phyloP scores from a whole-genome alignment of 306 rosid species.

The Vigna unguiculata region DNA sequence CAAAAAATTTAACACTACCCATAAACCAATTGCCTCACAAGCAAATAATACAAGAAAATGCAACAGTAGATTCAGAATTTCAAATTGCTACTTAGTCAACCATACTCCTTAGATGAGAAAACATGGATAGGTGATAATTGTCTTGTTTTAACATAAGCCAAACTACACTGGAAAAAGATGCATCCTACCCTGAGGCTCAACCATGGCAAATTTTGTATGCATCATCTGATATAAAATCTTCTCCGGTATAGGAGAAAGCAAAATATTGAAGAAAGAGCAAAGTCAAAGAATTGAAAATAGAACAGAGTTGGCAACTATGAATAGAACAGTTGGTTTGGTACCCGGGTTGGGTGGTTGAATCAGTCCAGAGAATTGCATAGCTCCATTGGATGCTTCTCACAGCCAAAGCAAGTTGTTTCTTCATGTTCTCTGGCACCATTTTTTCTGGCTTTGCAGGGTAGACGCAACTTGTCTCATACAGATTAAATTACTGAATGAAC shows the following conservation, averaged over 20 bases:
- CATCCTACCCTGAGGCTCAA: conserved; percentile 11
- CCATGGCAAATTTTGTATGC: neutral
- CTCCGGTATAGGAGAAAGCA: neutral
- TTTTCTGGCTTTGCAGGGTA: conserved; percentile 17
- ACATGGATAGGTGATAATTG: neutral
- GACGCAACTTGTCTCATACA: conserved; percentile 44
- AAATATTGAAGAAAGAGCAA: neutral
- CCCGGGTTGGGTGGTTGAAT: conserved; percentile 70
- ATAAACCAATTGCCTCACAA: neutral
- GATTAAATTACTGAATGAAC: conserved; percentile 30
- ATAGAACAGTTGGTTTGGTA: conserved; percentile 37
- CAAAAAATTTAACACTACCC: neutral
- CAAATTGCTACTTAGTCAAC: neutral
- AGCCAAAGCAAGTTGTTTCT: conserved; percentile 78
- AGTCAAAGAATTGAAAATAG: neutral
- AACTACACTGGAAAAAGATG: conserved; percentile 19
- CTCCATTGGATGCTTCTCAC: conserved; percentile 89
- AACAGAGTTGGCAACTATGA: neutral
- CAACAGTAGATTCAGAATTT: conserved; percentile 18
- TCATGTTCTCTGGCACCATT: conserved; percentile 63
- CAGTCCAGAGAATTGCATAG: conserved; percentile 82
- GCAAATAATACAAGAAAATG: conserved; percentile 13
- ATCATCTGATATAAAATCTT: conserved; percentile 15
- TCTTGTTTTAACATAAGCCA: conserved; percentile 8
- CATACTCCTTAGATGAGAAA: neutral